Percentiles rank a stretch among this genome's conserved stretches.
Conservation (phyloP, 306 rosid species). For the Castanospermum australe region DNA sequence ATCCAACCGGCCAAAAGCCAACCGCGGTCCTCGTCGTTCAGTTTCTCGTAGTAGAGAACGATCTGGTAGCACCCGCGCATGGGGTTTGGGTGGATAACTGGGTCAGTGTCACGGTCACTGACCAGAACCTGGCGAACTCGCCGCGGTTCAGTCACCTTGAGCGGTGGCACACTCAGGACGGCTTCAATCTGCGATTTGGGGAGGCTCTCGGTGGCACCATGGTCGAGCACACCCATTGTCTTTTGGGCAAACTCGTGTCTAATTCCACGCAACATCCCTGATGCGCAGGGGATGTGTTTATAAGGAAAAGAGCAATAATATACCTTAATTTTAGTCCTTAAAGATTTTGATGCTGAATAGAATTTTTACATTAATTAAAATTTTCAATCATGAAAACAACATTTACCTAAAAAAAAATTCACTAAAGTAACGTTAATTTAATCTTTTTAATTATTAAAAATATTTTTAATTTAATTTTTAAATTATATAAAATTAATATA, state of each 20-base stretch:
- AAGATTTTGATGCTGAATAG: too few relatives aligned
- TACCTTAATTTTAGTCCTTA: too few relatives aligned
- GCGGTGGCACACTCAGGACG: conserved; percentile 27
- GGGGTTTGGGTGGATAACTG: background rate
- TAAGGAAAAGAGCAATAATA: too few relatives aligned
- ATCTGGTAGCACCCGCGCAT: conserved; percentile 33
- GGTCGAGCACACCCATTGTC: background rate
- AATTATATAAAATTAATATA: too few relatives aligned
- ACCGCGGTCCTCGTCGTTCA: conserved; percentile 7
- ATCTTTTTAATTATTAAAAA: too few relatives aligned
- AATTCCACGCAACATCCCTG: background rate
- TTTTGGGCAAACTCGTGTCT: too few relatives aligned
- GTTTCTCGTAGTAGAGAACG: conserved; percentile 30
- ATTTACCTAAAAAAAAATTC: too few relatives aligned
- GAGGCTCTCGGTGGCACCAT: background rate
- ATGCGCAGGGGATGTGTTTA: background rate
- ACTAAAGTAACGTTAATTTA: too few relatives aligned
- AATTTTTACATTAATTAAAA: too few relatives aligned
- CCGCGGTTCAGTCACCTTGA: conserved; percentile 29
- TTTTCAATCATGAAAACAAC: too few relatives aligned
- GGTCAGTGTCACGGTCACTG: background rate
- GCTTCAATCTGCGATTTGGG: conserved; percentile 23
- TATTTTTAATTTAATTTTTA: too few relatives aligned
- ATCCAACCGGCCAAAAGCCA: conserved; percentile 47
- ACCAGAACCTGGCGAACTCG: conserved; percentile 16